Conservation (phyloP, 164 flowering plant genomes). For the Stephania japonica region DNA sequence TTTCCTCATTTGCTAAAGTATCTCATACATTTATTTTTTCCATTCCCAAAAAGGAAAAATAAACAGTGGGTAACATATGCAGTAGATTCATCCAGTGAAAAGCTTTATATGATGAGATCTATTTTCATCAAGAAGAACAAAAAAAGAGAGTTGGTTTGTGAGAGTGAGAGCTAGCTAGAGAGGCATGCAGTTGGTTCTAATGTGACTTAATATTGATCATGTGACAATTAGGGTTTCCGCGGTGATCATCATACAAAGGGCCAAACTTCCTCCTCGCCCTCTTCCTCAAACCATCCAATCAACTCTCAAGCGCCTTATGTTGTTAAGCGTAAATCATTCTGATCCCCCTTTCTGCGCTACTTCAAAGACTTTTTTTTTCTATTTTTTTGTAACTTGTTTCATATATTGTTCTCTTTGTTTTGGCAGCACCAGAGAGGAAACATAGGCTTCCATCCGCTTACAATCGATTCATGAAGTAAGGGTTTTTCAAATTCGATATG, state of each 20-base stretch:
- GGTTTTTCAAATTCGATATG: too few species aligned
- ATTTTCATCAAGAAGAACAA: neutral
- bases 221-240: conserved; percentile 25
- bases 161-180: neutral
- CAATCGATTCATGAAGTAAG: conserved; percentile 92
- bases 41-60: neutral
- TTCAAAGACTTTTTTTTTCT: too few species aligned
- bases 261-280: conserved; percentile 42
- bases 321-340: conserved; percentile 52
- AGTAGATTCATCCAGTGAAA: too few species aligned
- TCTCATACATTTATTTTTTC: neutral
- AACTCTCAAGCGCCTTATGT: conserved; percentile 66
- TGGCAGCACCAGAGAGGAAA: conserved; percentile 87
- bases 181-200: neutral
- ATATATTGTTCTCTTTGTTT: neutral
- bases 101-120: neutral
- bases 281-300: conserved; percentile 33
- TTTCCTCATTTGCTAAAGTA: too few species aligned
- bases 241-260: conserved; percentile 41
- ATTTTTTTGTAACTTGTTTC: neutral
- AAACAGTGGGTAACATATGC: neutral
- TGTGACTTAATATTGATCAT: neutral
- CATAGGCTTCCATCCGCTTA: conserved; percentile 95
- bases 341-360: neutral
- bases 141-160: neutral